Percentiles rank a stretch among this genome's conserved stretches.
phyloP scores from a whole-genome alignment of 1,284 basidiomycete genomes.

The Melanopsichium pennsylvanicum region DNA sequence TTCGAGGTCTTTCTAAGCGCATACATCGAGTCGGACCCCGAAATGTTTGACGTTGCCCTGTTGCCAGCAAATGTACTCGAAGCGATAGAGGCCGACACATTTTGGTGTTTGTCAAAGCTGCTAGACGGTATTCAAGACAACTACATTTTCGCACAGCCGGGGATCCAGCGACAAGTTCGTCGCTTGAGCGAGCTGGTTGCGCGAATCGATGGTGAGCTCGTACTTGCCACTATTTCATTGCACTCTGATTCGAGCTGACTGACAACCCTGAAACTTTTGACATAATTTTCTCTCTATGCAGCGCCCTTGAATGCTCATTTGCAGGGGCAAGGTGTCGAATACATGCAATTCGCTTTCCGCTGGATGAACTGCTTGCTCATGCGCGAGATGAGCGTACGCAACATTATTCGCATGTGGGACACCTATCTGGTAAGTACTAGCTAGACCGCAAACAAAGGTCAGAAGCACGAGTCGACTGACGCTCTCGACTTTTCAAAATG shows the following conservation, averaged over 20 bases:
- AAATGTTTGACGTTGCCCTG: conserved; percentile 57
- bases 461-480: no score
- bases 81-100: conserved; percentile 65
- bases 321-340: conserved; percentile 61
- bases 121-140: conserved; percentile 66
- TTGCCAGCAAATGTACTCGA: conserved; percentile 54
- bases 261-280: no score
- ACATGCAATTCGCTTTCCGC: conserved; percentile 65
- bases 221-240: no score
- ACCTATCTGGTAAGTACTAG: conserved; percentile 62
- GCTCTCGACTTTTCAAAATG: no score
- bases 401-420: conserved; percentile 65
- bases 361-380: conserved; percentile 67
- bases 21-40: conserved; percentile 59
- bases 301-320: conserved; percentile 62
- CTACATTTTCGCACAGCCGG: conserved; percentile 64
- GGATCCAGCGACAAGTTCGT: conserved; percentile 62
- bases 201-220: conserved; percentile 61
- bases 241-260: no score
- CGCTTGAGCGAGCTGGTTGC: conserved; percentile 59
- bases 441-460: no score
- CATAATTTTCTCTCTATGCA: neutral
- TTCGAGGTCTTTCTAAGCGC: conserved; percentile 63
- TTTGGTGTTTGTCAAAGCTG: conserved; percentile 64
- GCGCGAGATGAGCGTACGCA: conserved; percentile 65